Percentiles rank a stretch among this genome's conserved stretches.
Evolutionary conservation across 306 rosid species (phyloP).

Genomic region (Geum urbanum): DNA sequence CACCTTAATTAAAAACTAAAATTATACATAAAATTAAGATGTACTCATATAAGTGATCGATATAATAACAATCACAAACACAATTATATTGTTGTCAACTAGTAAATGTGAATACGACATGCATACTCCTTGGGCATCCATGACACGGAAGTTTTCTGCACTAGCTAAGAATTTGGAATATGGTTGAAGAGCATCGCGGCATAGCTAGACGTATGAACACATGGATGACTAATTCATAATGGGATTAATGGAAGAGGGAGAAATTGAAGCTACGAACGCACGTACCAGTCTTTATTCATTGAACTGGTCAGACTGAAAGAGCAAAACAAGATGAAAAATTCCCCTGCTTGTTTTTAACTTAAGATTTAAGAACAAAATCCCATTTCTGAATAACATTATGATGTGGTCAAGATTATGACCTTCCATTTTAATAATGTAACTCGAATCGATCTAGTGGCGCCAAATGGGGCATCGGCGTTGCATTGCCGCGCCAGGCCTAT

Average conservation of each 20-base stretch:
- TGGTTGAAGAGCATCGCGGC: background rate
- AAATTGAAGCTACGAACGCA: too few relatives aligned
- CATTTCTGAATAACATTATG: background rate
- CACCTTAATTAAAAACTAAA: too few relatives aligned
- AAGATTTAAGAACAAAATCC: background rate
- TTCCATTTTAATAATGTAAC: background rate
- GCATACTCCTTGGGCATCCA: background rate
- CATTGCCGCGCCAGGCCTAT: background rate
- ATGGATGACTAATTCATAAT: background rate
- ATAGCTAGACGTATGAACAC: background rate
- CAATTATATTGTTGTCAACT: too few relatives aligned
- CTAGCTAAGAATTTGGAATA: background rate
- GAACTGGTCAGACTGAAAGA: background rate
- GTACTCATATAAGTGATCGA: too few relatives aligned
- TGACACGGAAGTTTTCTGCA: background rate
- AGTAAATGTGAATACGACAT: too few relatives aligned
- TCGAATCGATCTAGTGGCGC: too few relatives aligned
- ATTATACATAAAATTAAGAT: too few relatives aligned
- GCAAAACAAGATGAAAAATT: background rate
- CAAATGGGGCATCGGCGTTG: background rate
- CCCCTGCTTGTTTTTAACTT: background rate
- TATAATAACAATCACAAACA: too few relatives aligned
- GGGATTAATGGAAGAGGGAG: background rate
- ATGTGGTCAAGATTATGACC: background rate
- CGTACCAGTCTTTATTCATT: background rate